phyloP scores from a whole-genome alignment of 495 filamentous ascomycete genomes.

The Annulohypoxylon moriforme region DNA sequence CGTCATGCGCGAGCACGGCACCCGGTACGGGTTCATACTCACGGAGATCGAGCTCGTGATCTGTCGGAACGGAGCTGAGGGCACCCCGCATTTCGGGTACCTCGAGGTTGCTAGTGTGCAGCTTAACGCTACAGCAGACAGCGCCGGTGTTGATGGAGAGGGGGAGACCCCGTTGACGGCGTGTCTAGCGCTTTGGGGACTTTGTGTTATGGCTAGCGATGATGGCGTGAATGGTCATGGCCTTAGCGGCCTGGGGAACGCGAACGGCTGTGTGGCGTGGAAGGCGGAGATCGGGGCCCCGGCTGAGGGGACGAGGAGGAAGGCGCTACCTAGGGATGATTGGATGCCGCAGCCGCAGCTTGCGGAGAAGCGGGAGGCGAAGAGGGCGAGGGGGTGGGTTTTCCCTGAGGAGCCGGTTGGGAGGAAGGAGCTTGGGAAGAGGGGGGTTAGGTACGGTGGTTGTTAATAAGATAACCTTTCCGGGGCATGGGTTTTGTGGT shows the following conservation, averaged over 20 bases:
- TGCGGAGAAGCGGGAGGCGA: conserved; percentile 85
- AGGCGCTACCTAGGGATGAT: conserved; percentile 74
- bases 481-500: neutral
- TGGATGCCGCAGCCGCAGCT: conserved; percentile 90
- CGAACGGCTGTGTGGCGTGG: conserved; percentile 74
- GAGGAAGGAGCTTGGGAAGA: conserved; percentile 67
- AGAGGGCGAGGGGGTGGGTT: conserved; percentile 84
- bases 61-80: conserved; percentile 80
- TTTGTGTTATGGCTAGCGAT: conserved; percentile 84
- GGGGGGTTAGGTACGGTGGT: conserved; percentile 63
- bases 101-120: conserved; percentile 77
- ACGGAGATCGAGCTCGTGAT: conserved; percentile 94
- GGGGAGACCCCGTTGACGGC: conserved; percentile 65
- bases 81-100: conserved; percentile 83
- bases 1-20: conserved; percentile 91
- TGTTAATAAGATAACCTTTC: conserved; percentile 40
- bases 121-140: conserved; percentile 59
- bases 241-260: conserved; percentile 57
- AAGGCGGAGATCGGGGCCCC: conserved; percentile 84
- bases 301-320: conserved; percentile 77
- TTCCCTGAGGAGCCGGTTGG: conserved; percentile 76
- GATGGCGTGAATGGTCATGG: conserved; percentile 47
- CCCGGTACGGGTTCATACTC: conserved; percentile 93
- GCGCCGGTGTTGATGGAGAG: conserved; percentile 26
- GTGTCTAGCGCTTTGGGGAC: conserved; percentile 63